A percentile compares a stretch with the other conserved stretches of the same genome.
phyloP scores from a whole-genome alignment of 78 protist species.

The Ministeria vibrans region DNA sequence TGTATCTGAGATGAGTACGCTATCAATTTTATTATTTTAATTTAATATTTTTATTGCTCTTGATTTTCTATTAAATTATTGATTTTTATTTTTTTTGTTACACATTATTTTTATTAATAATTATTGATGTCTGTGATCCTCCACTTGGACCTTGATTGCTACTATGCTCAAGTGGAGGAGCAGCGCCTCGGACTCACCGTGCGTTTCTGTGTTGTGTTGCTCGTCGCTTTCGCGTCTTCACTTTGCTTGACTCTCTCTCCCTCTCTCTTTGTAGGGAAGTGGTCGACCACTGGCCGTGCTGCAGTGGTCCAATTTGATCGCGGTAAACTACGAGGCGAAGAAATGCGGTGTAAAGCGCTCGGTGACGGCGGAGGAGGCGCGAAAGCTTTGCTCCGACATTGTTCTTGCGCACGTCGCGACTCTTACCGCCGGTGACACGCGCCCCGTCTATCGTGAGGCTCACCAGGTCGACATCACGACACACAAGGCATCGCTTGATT shows the following conservation, averaged over 20 bases:
- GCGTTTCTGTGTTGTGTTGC: neutral
- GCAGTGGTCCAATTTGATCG: constrained; percentile 15
- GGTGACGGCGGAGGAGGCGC: neutral
- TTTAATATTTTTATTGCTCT: too few relatives aligned
- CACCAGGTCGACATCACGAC: neutral
- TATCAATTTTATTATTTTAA: too few relatives aligned
- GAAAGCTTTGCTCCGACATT: neutral
- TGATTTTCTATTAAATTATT: too few relatives aligned
- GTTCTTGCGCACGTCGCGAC: neutral
- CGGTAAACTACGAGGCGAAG: constrained; percentile 22
- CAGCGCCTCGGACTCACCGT: neutral
- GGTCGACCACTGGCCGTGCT: neutral
- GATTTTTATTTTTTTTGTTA: too few relatives aligned
- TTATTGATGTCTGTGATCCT: too few relatives aligned
- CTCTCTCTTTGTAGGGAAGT: neutral
- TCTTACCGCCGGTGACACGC: neutral
- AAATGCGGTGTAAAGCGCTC: neutral
- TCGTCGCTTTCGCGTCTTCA: neutral
- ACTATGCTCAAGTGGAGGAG: constrained; percentile 14
- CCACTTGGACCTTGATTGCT: constrained; percentile 6
- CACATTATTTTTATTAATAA: too few relatives aligned
- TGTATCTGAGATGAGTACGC: too few relatives aligned
- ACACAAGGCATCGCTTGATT: constrained; percentile 20
- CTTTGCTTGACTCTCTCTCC: neutral
- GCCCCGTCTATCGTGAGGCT: neutral